Evolutionary conservation across 805 yeast genomes (phyloP), one percentile per base, ranked within the genome.

Genomic region (Crinitomyces ghanaensis): DNA sequence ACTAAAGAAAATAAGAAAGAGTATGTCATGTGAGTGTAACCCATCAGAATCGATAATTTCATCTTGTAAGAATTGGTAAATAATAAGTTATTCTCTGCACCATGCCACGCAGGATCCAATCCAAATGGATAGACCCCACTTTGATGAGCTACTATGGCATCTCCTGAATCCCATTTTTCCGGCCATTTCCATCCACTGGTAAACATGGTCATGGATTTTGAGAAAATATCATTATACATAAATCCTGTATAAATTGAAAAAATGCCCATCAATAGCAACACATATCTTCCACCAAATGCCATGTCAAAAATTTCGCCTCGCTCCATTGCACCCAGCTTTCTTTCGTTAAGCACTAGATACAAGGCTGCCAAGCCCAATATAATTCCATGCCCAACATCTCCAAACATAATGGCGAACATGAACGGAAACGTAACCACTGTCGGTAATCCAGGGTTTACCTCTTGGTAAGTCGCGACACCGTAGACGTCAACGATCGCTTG

Each of bases 391-490:
- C 98, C 98, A 38, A 85, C 58, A 63, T 91, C 98, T 63, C 98
- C 98, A 65, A 91, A 91, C 98, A 91, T 91, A 45, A 91, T 80
- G 15, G 98, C 96, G 62, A 91, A 91, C 94, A 91, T 81, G 54
- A 91, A 91, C 12, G 98, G 98, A 63, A 91, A 91, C 0, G 98
- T 91, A 16, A 91, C 80, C 33, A 83, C 72, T 0, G 98, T 86
- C 3, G 98, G 86, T 45, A 91, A 63, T 31, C 94, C 98, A 2
- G 98, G 94, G 55, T 91, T 91, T 15, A 91, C 91, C 58, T 91
- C 98, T 46, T 86, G 78, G 60, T 88, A 86, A 2, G 85, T 71
- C 3, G 95, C 88, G 34, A 85, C 68, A 50, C 98, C 99, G 57
- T 91, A 91, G 3, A 96, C 91, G 58, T 91, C 97, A 50, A 84